A percentile compares a stretch with the other conserved stretches of the same genome.
Evolutionary conservation across 2,329 filamentous ascomycete genomes (phyloP).

Genomic region (Curvularia lunata): DNA sequence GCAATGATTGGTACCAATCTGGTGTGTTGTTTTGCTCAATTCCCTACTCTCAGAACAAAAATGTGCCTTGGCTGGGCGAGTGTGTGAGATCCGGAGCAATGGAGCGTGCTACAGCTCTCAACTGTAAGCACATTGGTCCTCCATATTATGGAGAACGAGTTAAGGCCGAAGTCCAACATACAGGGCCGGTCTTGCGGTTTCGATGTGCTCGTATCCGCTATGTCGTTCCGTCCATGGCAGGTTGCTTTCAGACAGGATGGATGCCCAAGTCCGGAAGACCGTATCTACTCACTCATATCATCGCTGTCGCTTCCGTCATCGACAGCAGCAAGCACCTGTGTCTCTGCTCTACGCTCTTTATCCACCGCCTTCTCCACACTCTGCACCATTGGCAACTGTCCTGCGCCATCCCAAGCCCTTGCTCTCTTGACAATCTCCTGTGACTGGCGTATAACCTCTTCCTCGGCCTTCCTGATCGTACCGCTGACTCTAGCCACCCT

Average conservation of each 20-base stretch:
- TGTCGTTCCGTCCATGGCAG: background rate
- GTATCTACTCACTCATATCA: conserved; percentile 30
- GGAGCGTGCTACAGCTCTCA: background rate
- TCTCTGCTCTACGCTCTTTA: conserved; percentile 26
- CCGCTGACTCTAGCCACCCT: conserved; percentile 87
- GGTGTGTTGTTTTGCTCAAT: background rate
- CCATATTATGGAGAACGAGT: background rate
- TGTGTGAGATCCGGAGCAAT: background rate
- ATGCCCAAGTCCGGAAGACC: background rate
- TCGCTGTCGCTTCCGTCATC: conserved; percentile 27
- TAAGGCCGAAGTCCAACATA: too few species aligned
- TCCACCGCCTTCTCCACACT: conserved; percentile 34
- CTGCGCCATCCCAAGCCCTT: conserved; percentile 52
- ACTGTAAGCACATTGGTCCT: background rate
- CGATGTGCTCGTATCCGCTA: background rate
- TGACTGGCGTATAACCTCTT: conserved; percentile 83
- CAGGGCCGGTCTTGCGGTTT: background rate
- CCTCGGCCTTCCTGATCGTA: conserved; percentile 89
- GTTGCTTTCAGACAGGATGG: background rate
- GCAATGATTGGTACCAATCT: background rate
- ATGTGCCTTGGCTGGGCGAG: background rate
- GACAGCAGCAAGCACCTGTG: conserved; percentile 24
- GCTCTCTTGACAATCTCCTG: conserved; percentile 73
- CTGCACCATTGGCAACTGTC: conserved; percentile 22
- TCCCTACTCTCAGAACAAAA: background rate